Evolutionary conservation across 192 early-diverging fungal genomes (phyloP), one percentile per base, ranked within the genome.

Genomic region (Linnemannia exigua): DNA sequence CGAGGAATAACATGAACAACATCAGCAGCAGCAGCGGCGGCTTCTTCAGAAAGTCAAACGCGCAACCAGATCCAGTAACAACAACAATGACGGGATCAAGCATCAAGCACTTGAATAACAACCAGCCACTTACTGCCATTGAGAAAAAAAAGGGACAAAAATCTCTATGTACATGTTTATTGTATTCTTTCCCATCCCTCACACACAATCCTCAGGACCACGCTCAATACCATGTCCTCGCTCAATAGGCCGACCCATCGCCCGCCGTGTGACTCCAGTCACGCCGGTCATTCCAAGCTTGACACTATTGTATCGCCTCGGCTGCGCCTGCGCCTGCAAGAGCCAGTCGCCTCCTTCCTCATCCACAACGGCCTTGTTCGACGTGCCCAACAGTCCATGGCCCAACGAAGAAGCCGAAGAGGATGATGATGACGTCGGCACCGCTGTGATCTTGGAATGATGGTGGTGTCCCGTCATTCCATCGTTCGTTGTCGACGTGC

Each of bases 161-260:
- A n/a, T n/a, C n/a, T n/a, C n/a, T n/a, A n/a, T n/a, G n/a, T n/a
- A n/a, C n/a, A n/a, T n/a, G n/a, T n/a, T n/a, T n/a, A n/a, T n/a
- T n/a, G n/a, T n/a, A n/a, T n/a, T n/a, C n/a, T n/a, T n/a, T n/a
- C n/a, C n/a, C n/a, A n/a, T n/a, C n/a, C 58, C 28, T 77, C 47
- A 86, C 28, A 86, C 84, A 77, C 84, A 86, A 67, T 86, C 84
- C 44, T 86, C 84, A 15, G 84, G 84, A 33, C 78, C 84, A 20
- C 78, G 78, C 17, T 86, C 84, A 74, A 86, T 54, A 2, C 73
- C 78, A 36, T 76, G 84, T 33, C 84, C 79, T 15, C 70, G 54
- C 28, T 86, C 84, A 17, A 86, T 68, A 19, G 84, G 84, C 5
- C 84, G 77, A 31, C 84, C 84, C 19, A 86, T 86, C 11, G 77